Evolutionary conservation across 2,329 filamentous ascomycete species (phyloP).

Genomic region (Pestalotiopsis sp.): DNA sequence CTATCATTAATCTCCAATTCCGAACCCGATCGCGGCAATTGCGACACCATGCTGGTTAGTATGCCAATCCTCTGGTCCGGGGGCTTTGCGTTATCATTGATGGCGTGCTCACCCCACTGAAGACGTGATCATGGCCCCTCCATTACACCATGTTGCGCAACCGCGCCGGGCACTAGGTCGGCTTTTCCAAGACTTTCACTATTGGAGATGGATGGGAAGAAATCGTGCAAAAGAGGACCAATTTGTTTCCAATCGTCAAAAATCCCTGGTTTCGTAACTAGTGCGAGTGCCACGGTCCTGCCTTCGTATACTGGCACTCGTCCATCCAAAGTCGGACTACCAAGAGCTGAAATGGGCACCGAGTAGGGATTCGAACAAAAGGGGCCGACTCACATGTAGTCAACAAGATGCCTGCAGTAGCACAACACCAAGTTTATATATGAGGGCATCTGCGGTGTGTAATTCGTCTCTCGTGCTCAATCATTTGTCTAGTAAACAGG

Average conservation of each 20-base stretch:
- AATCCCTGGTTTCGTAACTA: too few relatives aligned
- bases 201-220: too few relatives aligned
- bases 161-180: background rate
- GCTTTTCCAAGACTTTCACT: background rate
- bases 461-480: background rate
- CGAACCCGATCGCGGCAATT: conserved; percentile 6
- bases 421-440: background rate
- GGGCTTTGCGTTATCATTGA: conserved; percentile 3
- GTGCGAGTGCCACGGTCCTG: background rate
- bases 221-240: too few relatives aligned
- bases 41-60: background rate
- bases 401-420: background rate
- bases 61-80: background rate
- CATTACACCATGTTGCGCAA: conserved; percentile 8
- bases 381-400: background rate
- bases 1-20: background rate
- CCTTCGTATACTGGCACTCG: background rate
- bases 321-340: background rate
- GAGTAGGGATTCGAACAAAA: background rate
- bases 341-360: background rate
- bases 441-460: background rate
- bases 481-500: background rate
- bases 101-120: conserved; percentile 10
- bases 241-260: too few relatives aligned
- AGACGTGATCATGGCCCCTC: conserved; percentile 10